Evolutionary conservation across 2,329 filamentous ascomycete species (phyloP).

Genomic region (Sphaerulina populicola): DNA sequence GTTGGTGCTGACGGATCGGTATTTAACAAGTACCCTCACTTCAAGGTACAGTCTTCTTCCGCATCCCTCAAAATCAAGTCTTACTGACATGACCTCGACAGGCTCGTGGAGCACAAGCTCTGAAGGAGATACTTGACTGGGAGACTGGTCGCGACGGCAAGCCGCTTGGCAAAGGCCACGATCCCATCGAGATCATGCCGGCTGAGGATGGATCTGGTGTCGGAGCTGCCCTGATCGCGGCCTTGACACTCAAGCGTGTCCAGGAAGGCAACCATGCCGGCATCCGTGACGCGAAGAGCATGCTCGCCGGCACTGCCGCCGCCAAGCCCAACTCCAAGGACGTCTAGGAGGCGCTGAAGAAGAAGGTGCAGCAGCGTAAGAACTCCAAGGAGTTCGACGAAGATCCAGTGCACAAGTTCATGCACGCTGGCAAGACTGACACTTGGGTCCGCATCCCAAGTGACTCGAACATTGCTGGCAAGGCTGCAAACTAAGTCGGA

Average conservation of each 20-base stretch:
- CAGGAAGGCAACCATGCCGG: slow-evolving; percentile 52
- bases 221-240: slow-evolving; percentile 89
- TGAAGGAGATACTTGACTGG: slow-evolving; percentile 96
- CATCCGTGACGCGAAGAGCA: slow-evolving; percentile 45
- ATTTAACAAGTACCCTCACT: slow-evolving; percentile 98
- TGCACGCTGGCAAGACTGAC: not conserved
- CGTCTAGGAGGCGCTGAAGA: slow-evolving; percentile 12
- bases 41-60: slow-evolving; percentile 52
- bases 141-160: slow-evolving; percentile 62
- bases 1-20: slow-evolving; percentile 95
- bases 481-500: not conserved
- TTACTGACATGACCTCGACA: slow-evolving; percentile 11
- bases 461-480: not conserved
- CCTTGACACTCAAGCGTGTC: slow-evolving; percentile 55
- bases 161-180: slow-evolving; percentile 48
- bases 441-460: slow-evolving; percentile 1
- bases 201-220: slow-evolving; percentile 96
- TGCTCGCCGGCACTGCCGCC: slow-evolving; percentile 35
- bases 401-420: slow-evolving; percentile 2
- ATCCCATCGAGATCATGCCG: slow-evolving; percentile 77
- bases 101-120: slow-evolving; percentile 73
- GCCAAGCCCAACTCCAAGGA: slow-evolving; percentile 16
- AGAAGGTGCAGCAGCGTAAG: not conserved
- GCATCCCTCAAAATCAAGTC: not conserved
- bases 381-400: not conserved